Base-by-base conservation (phyloP, 2,329 filamentous ascomycete species). In the Fusarium coffeatum region DNA sequence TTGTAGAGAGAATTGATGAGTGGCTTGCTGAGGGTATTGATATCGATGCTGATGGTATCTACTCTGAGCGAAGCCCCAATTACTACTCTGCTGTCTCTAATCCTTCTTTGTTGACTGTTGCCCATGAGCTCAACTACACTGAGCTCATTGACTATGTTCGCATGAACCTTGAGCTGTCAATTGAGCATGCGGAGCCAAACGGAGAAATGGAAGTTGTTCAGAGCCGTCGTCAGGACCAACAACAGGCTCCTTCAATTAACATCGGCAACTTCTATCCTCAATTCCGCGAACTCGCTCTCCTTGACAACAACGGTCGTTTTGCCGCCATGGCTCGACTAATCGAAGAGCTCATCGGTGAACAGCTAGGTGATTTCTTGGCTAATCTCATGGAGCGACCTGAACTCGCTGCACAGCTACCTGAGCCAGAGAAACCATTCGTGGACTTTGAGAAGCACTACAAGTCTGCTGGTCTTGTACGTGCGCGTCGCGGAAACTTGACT, bases 11-110 rank as follows among this genome's bases (percentile, higher is more conserved):
- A 5, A 65, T 65, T 2, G 41, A 65, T 4, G 60, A 65, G 10
- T 65, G 62, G 62, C 62, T 65, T 8, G 60, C 60, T 2, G 62
- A 65, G 5, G 60, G 62, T 0, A 65, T 65, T 2, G 62, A 65
- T 18, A 65, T 65, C 5, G 62, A 65, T 4, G 27, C 53, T 4
- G 62, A 65, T 22, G 62, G 62, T 6, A 65, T 65, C 12, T 65
- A 65, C 23, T 65, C 62, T 0, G 62, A 65, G 2, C 62, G 62
- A 0, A 65, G 62, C 15, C 62, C 62, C 0, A 65, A 65, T 1
- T 65, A 65, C 2, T 65, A 65, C n/a, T 65, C 62, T 1, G 60
- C 62, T 2, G 62, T 65, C 2, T 65, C 62, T 0, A 65, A 65
- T 5, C 62, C 62, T 41, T 59, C 62, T 22, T 18, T 65, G 0